phyloP scores from a whole-genome alignment of 371 early-diverging fungal species.

The Gilbertella persicaria region DNA sequence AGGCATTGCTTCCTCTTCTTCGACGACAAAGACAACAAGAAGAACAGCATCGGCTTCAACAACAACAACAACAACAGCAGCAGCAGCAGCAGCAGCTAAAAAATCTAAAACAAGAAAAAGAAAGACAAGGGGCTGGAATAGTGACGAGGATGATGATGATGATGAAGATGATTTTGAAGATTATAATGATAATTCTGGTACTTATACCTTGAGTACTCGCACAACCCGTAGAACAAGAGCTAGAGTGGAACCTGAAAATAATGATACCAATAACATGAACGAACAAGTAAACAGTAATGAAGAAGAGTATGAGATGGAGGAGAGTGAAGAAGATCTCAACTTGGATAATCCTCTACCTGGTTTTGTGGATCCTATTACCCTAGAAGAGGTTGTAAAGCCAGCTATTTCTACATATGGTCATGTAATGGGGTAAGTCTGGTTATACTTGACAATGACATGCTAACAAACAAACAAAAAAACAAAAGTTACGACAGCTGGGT shows the following conservation, averaged over 20 bases:
- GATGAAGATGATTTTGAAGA: constrained; percentile 60
- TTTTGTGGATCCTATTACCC: constrained; percentile 90
- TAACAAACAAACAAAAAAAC: neutral
- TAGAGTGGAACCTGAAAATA: constrained; percentile 2
- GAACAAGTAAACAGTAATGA: constrained; percentile 18
- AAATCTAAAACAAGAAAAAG: constrained; percentile 43
- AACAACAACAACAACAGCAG: constrained; percentile 28
- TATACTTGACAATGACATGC: neutral
- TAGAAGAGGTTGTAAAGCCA: constrained; percentile 89
- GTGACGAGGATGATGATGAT: constrained; percentile 50
- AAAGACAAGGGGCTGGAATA: constrained; percentile 25
- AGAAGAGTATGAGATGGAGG: constrained; percentile 20
- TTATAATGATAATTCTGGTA: constrained; percentile 67
- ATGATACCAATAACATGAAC: constrained; percentile 6
- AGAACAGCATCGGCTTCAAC: constrained; percentile 4
- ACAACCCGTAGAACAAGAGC: constrained; percentile 22
- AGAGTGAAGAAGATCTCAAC: constrained; percentile 38
- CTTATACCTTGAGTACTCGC: constrained; percentile 53
- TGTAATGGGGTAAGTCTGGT: constrained; percentile 78
- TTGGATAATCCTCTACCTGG: constrained; percentile 85
- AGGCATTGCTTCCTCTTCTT: constrained; percentile 14
- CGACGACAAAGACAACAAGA: constrained; percentile 1
- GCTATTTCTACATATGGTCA: constrained; percentile 96
- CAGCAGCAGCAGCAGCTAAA: constrained; percentile 1
- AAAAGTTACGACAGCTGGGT: constrained; percentile 89